Evolutionary conservation across 345 rosid genomes (phyloP).

Genomic region (Combretum micranthum): DNA sequence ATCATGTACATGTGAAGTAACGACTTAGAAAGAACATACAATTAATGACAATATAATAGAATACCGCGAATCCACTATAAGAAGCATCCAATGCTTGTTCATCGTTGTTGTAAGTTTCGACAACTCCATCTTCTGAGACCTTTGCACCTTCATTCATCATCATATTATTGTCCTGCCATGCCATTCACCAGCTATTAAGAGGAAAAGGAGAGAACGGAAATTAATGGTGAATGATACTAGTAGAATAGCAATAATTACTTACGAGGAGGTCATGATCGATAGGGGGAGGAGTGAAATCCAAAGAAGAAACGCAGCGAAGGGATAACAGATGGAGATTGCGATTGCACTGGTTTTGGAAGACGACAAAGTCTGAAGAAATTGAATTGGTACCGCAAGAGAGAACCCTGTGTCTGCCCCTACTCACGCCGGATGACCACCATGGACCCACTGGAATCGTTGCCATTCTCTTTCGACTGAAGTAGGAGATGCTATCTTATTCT

Average conservation of each 20-base stretch:
- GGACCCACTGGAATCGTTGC: too few species aligned
- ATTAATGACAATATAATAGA: constrained; percentile 7
- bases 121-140: constrained; percentile 66
- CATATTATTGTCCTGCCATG: constrained; percentile 38
- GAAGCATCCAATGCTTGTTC: constrained; percentile 80
- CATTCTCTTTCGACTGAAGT: too few species aligned
- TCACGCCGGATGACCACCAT: too few species aligned
- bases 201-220: not conserved
- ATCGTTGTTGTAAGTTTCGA: constrained; percentile 74
- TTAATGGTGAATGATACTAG: not conserved
- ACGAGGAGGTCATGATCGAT: constrained; percentile 78
- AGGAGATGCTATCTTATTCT: too few species aligned
- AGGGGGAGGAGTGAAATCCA: constrained; percentile 80
- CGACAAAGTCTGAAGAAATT: too few species aligned
- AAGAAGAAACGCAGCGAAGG: constrained; percentile 34
- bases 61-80: constrained; percentile 57
- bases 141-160: constrained; percentile 47
- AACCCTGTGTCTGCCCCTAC: too few species aligned
- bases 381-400: too few species aligned
- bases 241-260: constrained; percentile 8
- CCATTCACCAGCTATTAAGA: not conserved
- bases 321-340: constrained; percentile 7
- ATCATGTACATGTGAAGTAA: not conserved
- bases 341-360: not conserved
- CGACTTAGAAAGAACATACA: not conserved